Conservation (phyloP, 2,329 filamentous ascomycete species). For the Neofusicoccum parvum region DNA sequence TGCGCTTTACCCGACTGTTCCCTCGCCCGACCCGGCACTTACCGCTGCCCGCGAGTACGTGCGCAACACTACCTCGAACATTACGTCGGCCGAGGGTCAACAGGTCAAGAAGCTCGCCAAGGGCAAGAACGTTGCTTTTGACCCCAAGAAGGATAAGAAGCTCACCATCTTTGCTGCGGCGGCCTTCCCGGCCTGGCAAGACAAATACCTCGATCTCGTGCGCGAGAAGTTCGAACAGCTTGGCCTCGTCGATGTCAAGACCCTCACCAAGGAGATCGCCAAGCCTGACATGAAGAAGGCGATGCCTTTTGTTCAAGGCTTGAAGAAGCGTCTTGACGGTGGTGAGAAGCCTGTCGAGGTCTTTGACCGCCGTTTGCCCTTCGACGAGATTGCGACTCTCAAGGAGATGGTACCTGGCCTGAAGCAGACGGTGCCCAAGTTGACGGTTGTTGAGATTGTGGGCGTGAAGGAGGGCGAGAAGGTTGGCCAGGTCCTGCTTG, state of each 20-base stretch:
- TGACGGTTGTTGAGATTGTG: conserved; percentile 71
- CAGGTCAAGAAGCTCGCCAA: conserved; percentile 90
- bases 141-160: conserved; percentile 90
- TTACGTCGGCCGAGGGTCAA: conserved; percentile 80
- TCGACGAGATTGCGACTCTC: conserved; percentile 79
- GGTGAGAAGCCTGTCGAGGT: conserved; percentile 69
- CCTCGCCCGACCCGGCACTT: conserved; percentile 65
- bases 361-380: conserved; percentile 80
- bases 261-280: conserved; percentile 73
- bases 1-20: conserved; percentile 72
- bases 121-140: conserved; percentile 82
- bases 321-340: conserved; percentile 78
- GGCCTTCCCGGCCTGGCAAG: conserved; percentile 87
- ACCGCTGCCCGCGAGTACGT: conserved; percentile 84
- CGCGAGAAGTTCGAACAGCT: conserved; percentile 68
- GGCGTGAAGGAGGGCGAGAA: conserved; percentile 71
- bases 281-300: conserved; percentile 96
- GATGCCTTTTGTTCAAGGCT: conserved; percentile 89
- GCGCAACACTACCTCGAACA: conserved; percentile 70
- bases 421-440: conserved; percentile 71
- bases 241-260: conserved; percentile 77
- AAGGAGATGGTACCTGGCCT: conserved; percentile 77
- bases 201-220: conserved; percentile 82
- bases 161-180: conserved; percentile 82
- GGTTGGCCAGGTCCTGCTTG: conserved; percentile 58